Conservation (phyloP, 768 basidiomycete genomes). For the Cantharellus anzutake region DNA sequence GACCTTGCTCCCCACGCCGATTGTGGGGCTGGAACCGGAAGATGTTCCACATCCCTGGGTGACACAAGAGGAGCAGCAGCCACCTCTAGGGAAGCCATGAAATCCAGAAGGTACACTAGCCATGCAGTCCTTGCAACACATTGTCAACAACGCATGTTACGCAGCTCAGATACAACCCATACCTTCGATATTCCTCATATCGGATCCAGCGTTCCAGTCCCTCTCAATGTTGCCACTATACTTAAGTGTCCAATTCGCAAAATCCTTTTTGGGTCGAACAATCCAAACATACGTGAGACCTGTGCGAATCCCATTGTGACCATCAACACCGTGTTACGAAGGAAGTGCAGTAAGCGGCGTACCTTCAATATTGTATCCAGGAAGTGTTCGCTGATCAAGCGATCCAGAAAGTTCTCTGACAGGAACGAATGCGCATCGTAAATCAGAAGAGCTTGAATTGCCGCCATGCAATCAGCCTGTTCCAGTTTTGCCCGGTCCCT, state of each 20-base stretch:
- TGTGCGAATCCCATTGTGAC: not conserved
- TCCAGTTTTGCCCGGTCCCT: not conserved
- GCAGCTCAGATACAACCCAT: slow-evolving; percentile 3
- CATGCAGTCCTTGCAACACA: slow-evolving; percentile 3
- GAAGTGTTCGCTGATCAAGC: slow-evolving; percentile 15
- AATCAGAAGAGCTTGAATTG: slow-evolving; percentile 16
- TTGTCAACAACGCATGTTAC: slow-evolving; percentile 5
- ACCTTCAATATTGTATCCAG: slow-evolving; percentile 16
- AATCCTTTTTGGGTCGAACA: slow-evolving; percentile 15
- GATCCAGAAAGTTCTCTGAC: slow-evolving; percentile 16
- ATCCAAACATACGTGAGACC: slow-evolving; percentile 19
- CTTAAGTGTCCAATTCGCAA: slow-evolving; percentile 4
- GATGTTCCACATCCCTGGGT: slow-evolving; percentile 14
- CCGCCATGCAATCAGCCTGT: slow-evolving; percentile 11
- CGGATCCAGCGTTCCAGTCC: slow-evolving; percentile 20
- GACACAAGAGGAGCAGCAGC: slow-evolving; percentile 15
- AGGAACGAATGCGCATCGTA: slow-evolving; percentile 12
- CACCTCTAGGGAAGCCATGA: slow-evolving; percentile 18
- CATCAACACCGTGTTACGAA: not conserved
- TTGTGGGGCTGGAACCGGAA: slow-evolving; percentile 22
- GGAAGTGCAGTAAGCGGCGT: not conserved
- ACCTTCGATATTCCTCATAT: slow-evolving; percentile 19
- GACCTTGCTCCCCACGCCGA: slow-evolving; percentile 19
- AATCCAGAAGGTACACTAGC: slow-evolving; percentile 21
- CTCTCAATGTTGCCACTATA: slow-evolving; percentile 5